A percentile compares a stretch with the other conserved stretches of the same genome.
phyloP scores from a whole-genome alignment of 495 filamentous ascomycete genomes.

The Penicillium paxilli region DNA sequence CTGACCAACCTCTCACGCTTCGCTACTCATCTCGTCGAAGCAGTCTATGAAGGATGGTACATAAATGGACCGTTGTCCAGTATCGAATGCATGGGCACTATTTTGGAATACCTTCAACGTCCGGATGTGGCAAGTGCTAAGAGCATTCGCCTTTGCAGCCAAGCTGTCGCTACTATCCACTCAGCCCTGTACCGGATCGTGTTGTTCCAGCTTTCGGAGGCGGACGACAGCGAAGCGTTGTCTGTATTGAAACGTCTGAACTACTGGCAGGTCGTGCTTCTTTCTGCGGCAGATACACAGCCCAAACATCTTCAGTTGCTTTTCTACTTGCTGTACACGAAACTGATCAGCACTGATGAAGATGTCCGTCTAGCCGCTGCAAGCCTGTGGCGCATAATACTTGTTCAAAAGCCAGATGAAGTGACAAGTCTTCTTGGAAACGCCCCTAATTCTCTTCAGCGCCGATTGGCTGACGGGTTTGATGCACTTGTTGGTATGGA shows the following conservation, averaged over 20 bases:
- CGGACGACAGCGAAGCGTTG: constrained; percentile 66
- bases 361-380: constrained; percentile 75
- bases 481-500: constrained; percentile 83
- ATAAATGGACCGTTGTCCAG: constrained; percentile 72
- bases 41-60: constrained; percentile 95
- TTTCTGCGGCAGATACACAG: constrained; percentile 73
- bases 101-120: constrained; percentile 85
- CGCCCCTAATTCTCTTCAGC: constrained; percentile 65
- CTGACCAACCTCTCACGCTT: constrained; percentile 84
- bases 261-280: constrained; percentile 92
- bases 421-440: constrained; percentile 69
- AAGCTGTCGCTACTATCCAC: constrained; percentile 71
- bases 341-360: constrained; percentile 64
- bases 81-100: constrained; percentile 81
- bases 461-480: constrained; percentile 73
- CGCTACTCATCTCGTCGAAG: constrained; percentile 76
- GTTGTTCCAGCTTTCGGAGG: constrained; percentile 79
- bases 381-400: constrained; percentile 82
- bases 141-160: constrained; percentile 82
- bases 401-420: constrained; percentile 92
- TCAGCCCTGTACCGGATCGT: constrained; percentile 72
- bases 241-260: constrained; percentile 77
- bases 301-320: constrained; percentile 76
- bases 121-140: constrained; percentile 80
- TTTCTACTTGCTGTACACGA: constrained; percentile 87